Percentiles rank a stretch among this genome's conserved stretches.
These are phyloP conservation scores for Malassezia pachydermatis DNA, from an alignment of 1,284 basidiomycete species.

Conservation along the genomic window DNA sequence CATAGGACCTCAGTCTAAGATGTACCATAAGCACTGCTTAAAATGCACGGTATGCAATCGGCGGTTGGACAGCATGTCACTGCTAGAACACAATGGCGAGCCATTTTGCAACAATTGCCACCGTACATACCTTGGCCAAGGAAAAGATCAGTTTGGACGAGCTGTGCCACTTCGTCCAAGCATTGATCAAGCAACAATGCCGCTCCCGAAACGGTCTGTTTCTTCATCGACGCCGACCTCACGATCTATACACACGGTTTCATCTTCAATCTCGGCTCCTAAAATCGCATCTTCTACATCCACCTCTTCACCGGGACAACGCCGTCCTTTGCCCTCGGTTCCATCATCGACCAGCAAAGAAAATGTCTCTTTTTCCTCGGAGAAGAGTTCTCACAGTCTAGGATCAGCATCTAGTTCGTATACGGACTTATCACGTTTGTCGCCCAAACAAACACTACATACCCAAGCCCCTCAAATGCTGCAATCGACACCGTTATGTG, in stretches of 20 bases:
- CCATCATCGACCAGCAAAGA: not conserved
- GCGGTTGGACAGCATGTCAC: slow-evolving; percentile 40
- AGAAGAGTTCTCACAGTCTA: too few relatives aligned
- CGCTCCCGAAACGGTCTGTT: not conserved
- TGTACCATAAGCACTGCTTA: slow-evolving; percentile 46
- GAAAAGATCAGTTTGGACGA: slow-evolving; percentile 41
- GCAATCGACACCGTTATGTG: slow-evolving; percentile 39
- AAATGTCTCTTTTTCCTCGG: not conserved
- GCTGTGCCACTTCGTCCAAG: slow-evolving; percentile 32
- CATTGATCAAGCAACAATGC: not conserved
- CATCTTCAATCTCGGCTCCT: not conserved
- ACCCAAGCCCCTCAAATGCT: slow-evolving; percentile 21
- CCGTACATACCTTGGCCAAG: slow-evolving; percentile 39
- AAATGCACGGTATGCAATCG: slow-evolving; percentile 44
- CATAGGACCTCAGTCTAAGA: slow-evolving; percentile 37
- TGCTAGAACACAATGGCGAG: slow-evolving; percentile 45
- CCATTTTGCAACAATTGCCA: slow-evolving; percentile 47
- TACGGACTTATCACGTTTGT: too few relatives aligned
- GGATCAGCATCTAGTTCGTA: too few relatives aligned
- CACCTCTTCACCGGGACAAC: too few relatives aligned
- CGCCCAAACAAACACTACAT: too few relatives aligned
- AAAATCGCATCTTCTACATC: not conserved
- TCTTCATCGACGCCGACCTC: not conserved
- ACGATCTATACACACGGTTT: not conserved
- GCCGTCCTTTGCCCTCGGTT: slow-evolving; percentile 11